Evolutionary conservation across 306 rosid species (phyloP).

Genomic region (Cicer arietinum): DNA sequence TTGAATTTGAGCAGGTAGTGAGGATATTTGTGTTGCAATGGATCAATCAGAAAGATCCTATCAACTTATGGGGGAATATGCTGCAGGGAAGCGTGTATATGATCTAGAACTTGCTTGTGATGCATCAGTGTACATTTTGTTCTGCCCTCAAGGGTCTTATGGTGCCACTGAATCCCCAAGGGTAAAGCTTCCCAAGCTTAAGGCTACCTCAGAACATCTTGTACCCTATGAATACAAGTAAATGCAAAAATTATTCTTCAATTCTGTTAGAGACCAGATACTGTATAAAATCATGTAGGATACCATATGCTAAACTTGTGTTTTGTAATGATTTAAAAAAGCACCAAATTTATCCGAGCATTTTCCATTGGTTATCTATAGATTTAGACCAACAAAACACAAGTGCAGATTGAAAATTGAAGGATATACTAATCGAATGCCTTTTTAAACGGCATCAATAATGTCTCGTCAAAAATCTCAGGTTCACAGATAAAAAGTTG

Average conservation of each 20-base stretch:
- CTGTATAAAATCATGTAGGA: neutral
- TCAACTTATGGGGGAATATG: conserved; percentile 86
- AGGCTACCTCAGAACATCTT: conserved; percentile 66
- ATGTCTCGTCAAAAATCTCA: conserved; percentile 8
- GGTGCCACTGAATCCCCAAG: conserved; percentile 53
- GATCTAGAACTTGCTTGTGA: conserved; percentile 54
- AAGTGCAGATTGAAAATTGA: conserved; percentile 19
- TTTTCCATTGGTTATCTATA: conserved; percentile 1
- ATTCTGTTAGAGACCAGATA: neutral
- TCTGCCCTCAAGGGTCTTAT: conserved; percentile 55
- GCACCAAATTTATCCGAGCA: neutral
- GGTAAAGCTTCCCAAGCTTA: conserved; percentile 85
- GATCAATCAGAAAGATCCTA: conserved; percentile 87
- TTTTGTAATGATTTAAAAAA: neutral
- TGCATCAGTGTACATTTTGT: conserved; percentile 65
- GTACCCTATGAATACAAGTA: conserved; percentile 41
- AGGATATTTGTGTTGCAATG: conserved; percentile 78
- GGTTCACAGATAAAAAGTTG: neutral
- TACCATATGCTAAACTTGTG: conserved; percentile 3
- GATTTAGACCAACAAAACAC: neutral
- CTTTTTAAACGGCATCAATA: neutral
- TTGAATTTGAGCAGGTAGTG: conserved; percentile 62
- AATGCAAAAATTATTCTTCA: conserved; percentile 2
- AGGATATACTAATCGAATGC: neutral
- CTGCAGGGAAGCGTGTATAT: conserved; percentile 77